Percentiles rank a stretch among this genome's conserved stretches.
These are phyloP conservation scores for Capronia coronata DNA, from an alignment of 2,329 filamentous ascomycete genomes.

Conservation along the genomic window DNA sequence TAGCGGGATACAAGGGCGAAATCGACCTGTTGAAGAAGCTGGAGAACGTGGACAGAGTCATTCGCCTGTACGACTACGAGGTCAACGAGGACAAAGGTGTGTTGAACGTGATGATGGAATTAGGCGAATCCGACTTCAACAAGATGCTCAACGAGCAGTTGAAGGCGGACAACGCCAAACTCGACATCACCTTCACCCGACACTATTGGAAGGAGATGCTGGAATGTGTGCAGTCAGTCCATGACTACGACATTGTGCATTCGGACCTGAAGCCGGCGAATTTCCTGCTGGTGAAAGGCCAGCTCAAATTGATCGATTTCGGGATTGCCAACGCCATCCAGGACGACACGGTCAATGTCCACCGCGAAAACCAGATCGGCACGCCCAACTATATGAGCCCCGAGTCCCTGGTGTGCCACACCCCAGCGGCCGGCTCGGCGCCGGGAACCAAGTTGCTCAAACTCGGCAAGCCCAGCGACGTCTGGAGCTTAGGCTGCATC, in stretches of 20 bases:
- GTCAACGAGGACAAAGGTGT: slow-evolving; percentile 86
- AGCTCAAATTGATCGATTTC: slow-evolving; percentile 94
- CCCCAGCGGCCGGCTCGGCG: slow-evolving; percentile 52
- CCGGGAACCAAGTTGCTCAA: slow-evolving; percentile 71
- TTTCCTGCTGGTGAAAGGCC: slow-evolving; percentile 85
- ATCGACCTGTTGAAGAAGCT: slow-evolving; percentile 84
- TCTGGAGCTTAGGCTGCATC: slow-evolving; percentile 95
- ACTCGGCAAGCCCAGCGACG: slow-evolving; percentile 87
- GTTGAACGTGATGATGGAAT: slow-evolving; percentile 90
- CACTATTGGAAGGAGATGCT: slow-evolving; percentile 99
- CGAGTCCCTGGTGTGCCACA: slow-evolving; percentile 83
- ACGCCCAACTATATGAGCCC: slow-evolving; percentile 99
- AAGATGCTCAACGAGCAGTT: slow-evolving; percentile 70
- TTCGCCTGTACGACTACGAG: slow-evolving; percentile 85
- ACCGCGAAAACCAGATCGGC: slow-evolving; percentile 89
- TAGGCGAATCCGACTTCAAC: slow-evolving; percentile 89
- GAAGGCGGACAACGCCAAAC: slow-evolving; percentile 63
- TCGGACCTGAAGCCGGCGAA: slow-evolving; percentile 96
- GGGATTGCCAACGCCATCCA: slow-evolving; percentile 97
- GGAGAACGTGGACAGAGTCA: slow-evolving; percentile 78
- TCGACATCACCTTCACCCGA: slow-evolving; percentile 88
- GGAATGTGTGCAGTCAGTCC: slow-evolving; percentile 84
- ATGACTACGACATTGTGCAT: slow-evolving; percentile 86
- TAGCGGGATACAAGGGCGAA: slow-evolving; percentile 87
- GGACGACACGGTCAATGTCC: slow-evolving; percentile 94